These are phyloP conservation scores for Crithidia sp. DNA, from an alignment of 208 protist genomes.

Conservation along the genomic window DNA sequence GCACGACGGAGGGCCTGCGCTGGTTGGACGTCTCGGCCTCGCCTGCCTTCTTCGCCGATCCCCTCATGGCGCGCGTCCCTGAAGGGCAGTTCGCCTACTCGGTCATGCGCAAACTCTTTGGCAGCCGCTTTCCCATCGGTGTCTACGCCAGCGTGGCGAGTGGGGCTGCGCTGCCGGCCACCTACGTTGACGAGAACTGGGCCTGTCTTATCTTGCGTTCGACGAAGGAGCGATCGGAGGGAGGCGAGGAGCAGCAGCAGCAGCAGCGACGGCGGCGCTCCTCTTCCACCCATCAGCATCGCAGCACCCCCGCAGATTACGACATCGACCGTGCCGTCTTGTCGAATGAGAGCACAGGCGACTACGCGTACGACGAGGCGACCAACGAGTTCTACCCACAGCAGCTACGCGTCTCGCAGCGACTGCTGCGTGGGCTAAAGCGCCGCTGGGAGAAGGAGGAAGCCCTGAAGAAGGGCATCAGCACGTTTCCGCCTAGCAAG, in stretches of 20 bases:
- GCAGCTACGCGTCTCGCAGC: constrained; percentile 1
- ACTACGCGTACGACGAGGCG: constrained; percentile 32
- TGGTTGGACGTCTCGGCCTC: constrained; percentile 60
- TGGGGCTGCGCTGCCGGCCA: constrained; percentile 39
- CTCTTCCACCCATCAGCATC: background rate
- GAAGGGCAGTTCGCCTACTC: constrained; percentile 51
- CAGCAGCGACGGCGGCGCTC: background rate
- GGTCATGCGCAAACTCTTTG: constrained; percentile 41
- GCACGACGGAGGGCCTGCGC: constrained; percentile 36
- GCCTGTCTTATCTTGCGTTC: constrained; percentile 50
- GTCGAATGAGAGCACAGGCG: background rate
- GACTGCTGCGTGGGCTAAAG: background rate
- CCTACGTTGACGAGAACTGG: constrained; percentile 52
- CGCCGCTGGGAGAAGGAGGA: background rate
- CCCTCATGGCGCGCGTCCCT: constrained; percentile 16
- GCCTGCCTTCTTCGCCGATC: constrained; percentile 26
- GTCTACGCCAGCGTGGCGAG: constrained; percentile 41
- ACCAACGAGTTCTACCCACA: constrained; percentile 21
- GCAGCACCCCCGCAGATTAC: background rate
- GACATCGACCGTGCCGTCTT: background rate
- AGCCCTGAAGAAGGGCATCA: background rate
- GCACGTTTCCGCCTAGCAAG: no score
- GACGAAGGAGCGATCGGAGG: constrained; percentile 14
- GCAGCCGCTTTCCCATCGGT: constrained; percentile 33
- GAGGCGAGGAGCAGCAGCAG: background rate